Conservation (phyloP, 2,329 filamentous ascomycete genomes). For the Aspergillus pseudoviridinutans region DNA sequence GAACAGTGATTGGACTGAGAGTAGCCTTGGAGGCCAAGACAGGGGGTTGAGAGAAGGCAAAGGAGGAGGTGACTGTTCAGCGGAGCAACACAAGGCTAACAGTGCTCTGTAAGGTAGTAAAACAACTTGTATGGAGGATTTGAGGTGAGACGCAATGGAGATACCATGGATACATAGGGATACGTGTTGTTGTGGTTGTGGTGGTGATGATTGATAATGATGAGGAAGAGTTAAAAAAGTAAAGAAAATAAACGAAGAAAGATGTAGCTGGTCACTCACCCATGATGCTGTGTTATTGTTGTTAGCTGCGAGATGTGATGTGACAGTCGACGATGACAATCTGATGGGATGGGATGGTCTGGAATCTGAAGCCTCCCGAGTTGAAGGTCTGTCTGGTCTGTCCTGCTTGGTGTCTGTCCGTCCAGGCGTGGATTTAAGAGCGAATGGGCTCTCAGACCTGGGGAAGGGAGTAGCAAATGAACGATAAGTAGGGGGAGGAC, state of each 20-base stretch:
- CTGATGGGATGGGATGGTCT: conserved; percentile 7
- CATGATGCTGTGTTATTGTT: conserved; percentile 7
- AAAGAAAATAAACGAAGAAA: conserved; percentile 2
- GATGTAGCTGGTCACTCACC: conserved; percentile 13
- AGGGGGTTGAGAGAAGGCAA: not conserved
- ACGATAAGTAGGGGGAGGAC: not conserved
- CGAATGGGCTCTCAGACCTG: not conserved
- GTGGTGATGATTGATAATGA: conserved; percentile 1
- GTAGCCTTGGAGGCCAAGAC: conserved; percentile 4
- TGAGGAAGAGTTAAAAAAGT: conserved; percentile 12
- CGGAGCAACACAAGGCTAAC: conserved; percentile 6
- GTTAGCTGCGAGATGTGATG: conserved; percentile 3
- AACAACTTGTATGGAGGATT: not conserved
- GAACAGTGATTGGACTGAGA: not conserved
- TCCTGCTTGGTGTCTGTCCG: not conserved
- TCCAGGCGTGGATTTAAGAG: not conserved
- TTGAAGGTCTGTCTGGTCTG: not conserved
- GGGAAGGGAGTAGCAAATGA: not conserved
- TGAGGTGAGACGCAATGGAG: not conserved
- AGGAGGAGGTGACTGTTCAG: conserved; percentile 1
- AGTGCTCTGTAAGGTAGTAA: not conserved
- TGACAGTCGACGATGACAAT: conserved; percentile 6
- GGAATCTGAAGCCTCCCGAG: not conserved
- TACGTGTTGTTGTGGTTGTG: conserved; percentile 1
- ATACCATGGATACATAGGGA: not conserved